Conservation (phyloP, 495 filamentous ascomycete genomes). For the Penicillium bovifimosum region DNA sequence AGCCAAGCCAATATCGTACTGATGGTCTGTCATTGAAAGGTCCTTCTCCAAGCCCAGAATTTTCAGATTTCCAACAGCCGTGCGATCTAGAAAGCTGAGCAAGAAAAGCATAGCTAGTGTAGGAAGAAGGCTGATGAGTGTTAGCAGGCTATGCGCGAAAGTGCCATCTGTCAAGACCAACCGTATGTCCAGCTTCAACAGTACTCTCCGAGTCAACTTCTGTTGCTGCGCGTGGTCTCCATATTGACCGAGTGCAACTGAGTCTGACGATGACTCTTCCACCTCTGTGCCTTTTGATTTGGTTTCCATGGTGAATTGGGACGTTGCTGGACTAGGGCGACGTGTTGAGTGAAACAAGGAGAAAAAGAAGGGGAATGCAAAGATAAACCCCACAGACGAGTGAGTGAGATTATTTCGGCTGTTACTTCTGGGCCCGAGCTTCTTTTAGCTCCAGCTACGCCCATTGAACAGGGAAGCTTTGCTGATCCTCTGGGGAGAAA, state of each 20-base stretch:
- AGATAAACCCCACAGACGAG: neutral
- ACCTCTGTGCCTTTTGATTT: conserved; percentile 11
- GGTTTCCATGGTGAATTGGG: conserved; percentile 15
- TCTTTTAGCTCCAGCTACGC: neutral
- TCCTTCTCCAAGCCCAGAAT: conserved; percentile 55
- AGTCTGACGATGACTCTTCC: conserved; percentile 15
- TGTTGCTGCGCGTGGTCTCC: conserved; percentile 16
- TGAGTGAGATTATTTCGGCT: conserved; percentile 2
- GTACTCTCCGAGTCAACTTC: conserved; percentile 32
- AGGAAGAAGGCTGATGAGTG: conserved; percentile 48
- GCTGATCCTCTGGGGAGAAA: too few species aligned
- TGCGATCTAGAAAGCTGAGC: conserved; percentile 46
- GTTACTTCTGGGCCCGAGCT: conserved; percentile 12
- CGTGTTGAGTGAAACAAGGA: neutral
- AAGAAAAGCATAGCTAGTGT: conserved; percentile 54
- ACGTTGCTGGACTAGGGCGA: neutral
- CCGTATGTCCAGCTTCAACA: conserved; percentile 53
- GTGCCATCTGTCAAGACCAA: conserved; percentile 15
- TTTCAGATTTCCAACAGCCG: conserved; percentile 60
- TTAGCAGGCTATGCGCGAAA: too few species aligned
- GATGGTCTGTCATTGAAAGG: conserved; percentile 49
- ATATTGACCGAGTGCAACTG: conserved; percentile 9
- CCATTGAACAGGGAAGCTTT: neutral
- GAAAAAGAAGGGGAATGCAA: neutral
- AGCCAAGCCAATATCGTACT: conserved; percentile 60